Evolutionary conservation across 495 filamentous ascomycete species (phyloP).

Genomic region (Rhypophila decipiens): DNA sequence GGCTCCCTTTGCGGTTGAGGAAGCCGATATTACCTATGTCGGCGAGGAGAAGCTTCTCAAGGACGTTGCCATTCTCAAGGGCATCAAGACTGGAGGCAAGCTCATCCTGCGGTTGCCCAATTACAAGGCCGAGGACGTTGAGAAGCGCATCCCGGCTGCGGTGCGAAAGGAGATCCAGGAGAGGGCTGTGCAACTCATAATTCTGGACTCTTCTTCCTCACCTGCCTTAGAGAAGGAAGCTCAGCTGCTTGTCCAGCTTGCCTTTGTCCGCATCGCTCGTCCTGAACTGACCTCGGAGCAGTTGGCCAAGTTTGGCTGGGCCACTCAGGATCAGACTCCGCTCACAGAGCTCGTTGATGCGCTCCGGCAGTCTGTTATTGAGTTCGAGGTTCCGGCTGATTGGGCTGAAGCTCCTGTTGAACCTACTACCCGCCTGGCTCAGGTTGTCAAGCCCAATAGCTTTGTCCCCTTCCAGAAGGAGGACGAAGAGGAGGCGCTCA

Average conservation of each 20-base stretch:
- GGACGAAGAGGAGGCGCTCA: constrained; percentile 56
- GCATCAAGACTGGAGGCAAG: constrained; percentile 62
- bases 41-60: constrained; percentile 72
- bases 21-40: constrained; percentile 73
- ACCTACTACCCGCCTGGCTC: constrained; percentile 46
- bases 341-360: constrained; percentile 58
- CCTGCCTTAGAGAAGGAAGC: constrained; percentile 60
- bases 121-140: constrained; percentile 79
- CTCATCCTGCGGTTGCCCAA: constrained; percentile 70
- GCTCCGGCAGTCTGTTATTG: constrained; percentile 61
- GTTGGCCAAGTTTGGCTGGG: constrained; percentile 23
- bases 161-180: constrained; percentile 62
- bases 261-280: constrained; percentile 70
- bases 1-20: constrained; percentile 70
- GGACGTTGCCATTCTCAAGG: constrained; percentile 64
- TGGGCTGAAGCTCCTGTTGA: constrained; percentile 68
- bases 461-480: constrained; percentile 76
- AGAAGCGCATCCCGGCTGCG: constrained; percentile 70
- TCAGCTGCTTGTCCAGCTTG: constrained; percentile 60
- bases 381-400: constrained; percentile 65
- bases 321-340: constrained; percentile 35
- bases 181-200: constrained; percentile 61
- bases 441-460: constrained; percentile 64
- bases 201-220: constrained; percentile 64
- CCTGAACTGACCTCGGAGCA: constrained; percentile 52